Conservation (phyloP, 75 land plant genomes). For the Azolla pinnata region DNA sequence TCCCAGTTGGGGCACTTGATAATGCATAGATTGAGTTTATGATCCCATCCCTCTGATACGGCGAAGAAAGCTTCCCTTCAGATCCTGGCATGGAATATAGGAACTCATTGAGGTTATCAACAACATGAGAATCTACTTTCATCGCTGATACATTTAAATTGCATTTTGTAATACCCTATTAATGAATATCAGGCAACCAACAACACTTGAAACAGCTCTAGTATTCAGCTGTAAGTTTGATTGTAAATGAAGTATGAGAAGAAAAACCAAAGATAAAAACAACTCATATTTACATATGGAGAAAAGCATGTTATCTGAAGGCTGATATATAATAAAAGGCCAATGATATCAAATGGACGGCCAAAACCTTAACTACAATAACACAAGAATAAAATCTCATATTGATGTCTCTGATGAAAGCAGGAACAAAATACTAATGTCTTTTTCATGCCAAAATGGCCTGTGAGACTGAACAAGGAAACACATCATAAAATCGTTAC, state of each 20-base stretch:
- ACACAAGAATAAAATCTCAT: too few species aligned
- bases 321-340: background rate
- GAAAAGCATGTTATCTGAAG: background rate
- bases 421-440: too few species aligned
- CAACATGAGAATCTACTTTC: too few species aligned
- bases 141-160: too few species aligned
- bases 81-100: too few species aligned
- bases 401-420: too few species aligned
- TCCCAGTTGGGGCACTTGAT: conserved; percentile 59
- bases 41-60: conserved; percentile 89
- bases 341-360: background rate
- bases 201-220: background rate
- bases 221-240: background rate
- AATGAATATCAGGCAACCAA: too few species aligned
- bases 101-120: too few species aligned
- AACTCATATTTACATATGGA: background rate
- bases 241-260: too few species aligned
- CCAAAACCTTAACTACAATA: background rate
- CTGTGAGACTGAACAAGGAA: too few species aligned
- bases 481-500: too few species aligned
- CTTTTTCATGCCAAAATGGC: too few species aligned
- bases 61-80: conserved; percentile 80
- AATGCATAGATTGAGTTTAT: conserved; percentile 52
- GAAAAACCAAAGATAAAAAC: background rate
- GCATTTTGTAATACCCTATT: background rate